phyloP scores from a whole-genome alignment of 176 grass and related monocot species.

The Poa annua region DNA sequence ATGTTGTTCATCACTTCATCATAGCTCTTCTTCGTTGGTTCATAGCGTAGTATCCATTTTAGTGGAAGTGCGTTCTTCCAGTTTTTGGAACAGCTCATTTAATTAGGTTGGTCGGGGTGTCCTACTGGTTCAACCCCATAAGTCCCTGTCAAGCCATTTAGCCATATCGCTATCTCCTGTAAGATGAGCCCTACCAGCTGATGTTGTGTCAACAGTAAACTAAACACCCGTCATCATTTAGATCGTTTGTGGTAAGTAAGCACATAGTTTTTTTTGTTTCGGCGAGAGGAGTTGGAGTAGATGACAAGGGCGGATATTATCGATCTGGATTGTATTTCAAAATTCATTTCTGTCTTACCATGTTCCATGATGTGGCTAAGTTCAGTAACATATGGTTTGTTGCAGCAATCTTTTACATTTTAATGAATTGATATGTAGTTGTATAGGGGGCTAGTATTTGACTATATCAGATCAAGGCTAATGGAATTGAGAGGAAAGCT shows the following conservation, averaged over 20 bases:
- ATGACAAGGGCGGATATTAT: background rate
- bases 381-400: background rate
- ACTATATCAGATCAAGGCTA: conserved; percentile 19
- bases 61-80: conserved; percentile 9
- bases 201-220: background rate
- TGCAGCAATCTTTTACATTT: conserved; percentile 9
- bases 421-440: conserved; percentile 12
- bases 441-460: background rate
- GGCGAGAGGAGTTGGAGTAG: background rate
- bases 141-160: conserved; percentile 22
- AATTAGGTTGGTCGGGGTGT: conserved; percentile 15
- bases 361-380: background rate
- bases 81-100: conserved; percentile 9
- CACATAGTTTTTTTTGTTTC: conserved; percentile 13
- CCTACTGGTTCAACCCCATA: conserved; percentile 7
- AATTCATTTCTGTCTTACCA: background rate
- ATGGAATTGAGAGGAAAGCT: conserved; percentile 32
- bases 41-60: background rate
- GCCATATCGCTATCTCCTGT: conserved; percentile 28
- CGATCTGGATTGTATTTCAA: background rate
- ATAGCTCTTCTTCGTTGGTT: conserved; percentile 1
- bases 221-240: background rate
- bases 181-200: conserved; percentile 1
- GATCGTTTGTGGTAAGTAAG: conserved; percentile 1
- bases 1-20: conserved; percentile 10